Base-by-base conservation (phyloP, 2,329 filamentous ascomycete genomes). In the Didymella sp. region DNA sequence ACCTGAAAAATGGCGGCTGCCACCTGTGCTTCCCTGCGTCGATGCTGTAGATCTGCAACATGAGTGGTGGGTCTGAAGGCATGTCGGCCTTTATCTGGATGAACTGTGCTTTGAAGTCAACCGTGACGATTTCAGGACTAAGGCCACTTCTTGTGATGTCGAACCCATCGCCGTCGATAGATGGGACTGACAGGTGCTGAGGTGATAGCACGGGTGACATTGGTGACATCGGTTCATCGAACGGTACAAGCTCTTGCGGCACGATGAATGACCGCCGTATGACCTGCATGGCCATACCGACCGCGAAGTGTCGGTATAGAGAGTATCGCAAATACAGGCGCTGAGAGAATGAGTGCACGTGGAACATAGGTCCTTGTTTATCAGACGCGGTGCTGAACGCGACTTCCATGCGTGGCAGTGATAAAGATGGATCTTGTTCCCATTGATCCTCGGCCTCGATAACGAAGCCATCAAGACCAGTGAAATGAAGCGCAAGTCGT, bases 71-170 rank as follows among this genome's bases (percentile, higher is more conserved):
- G 67, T 98, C 93, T 17, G 88, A 82, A 1, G 95, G 94, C 85
- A 98, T 88, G 41, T 88, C 87, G 5, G 90, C 91, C 76, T 98
- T 98, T 64, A 98, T 76, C 72, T 98, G 94, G 19, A 98, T 78
- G 30, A 97, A 83, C 1, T 87, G 85, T 5, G 89, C 87, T 75
- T 91, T 95, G 66, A 96, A 80, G 71, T 98, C 94, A 17, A 96
- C 76, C 1, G 90, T 90, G 12, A 96, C 78, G 13, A 96, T 81
- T 72, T 99, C 94, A 27, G 74, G 73, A 25, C 60, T 74, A 40
- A 67, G 67, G 2, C 64, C 60, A 13, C 61, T 67, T 8, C 62
- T 67, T 9, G 59, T 56, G 13, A 68, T 58, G 33, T 74, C 73
- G 2, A 72, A 51, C 13, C 65, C 46, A 8, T 73, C 73, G 13